Percentiles rank a stretch among this genome's conserved stretches.
These are phyloP conservation scores for Sporobolomyces phaffii DNA, from an alignment of 768 basidiomycete genomes.

Conservation along the genomic window DNA sequence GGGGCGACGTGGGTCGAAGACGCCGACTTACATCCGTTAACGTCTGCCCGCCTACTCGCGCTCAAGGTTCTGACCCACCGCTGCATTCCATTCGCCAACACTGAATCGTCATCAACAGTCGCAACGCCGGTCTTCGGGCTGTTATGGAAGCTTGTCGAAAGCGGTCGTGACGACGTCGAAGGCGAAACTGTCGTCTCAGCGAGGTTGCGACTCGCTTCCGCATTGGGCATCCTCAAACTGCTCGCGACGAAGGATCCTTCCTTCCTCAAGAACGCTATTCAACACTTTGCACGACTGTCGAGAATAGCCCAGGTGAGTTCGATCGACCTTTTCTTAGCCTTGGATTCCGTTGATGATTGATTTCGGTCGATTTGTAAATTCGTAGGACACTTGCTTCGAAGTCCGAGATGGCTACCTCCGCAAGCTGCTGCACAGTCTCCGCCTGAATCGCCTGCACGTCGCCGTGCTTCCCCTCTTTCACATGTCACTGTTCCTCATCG, in stretches of 20 bases:
- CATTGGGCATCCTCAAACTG: conserved; percentile 71
- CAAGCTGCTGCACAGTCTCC: conserved; percentile 65
- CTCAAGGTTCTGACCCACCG: conserved; percentile 79
- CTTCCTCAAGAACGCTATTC: conserved; percentile 58
- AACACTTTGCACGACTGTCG: conserved; percentile 63
- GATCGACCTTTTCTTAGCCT: background rate
- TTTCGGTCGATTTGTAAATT: no score
- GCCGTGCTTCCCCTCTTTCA: conserved; percentile 63
- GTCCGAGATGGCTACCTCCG: conserved; percentile 71
- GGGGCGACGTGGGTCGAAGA: conserved; percentile 69
- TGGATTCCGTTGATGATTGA: no score
- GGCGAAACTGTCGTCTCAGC: conserved; percentile 58
- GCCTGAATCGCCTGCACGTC: conserved; percentile 53
- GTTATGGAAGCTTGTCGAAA: conserved; percentile 63
- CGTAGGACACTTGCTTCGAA: conserved; percentile 83
- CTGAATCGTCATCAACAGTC: conserved; percentile 57
- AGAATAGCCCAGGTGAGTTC: conserved; percentile 66
- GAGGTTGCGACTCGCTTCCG: conserved; percentile 76
- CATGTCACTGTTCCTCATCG: conserved; percentile 76
- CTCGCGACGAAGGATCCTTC: conserved; percentile 52
- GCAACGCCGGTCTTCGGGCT: conserved; percentile 71
- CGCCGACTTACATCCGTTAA: conserved; percentile 54
- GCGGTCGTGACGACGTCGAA: conserved; percentile 46
- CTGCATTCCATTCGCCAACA: conserved; percentile 61
- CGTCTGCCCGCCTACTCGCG: conserved; percentile 65